Base-by-base conservation (phyloP, 1,284 basidiomycete species). In the Heterobasidion occidentale region DNA sequence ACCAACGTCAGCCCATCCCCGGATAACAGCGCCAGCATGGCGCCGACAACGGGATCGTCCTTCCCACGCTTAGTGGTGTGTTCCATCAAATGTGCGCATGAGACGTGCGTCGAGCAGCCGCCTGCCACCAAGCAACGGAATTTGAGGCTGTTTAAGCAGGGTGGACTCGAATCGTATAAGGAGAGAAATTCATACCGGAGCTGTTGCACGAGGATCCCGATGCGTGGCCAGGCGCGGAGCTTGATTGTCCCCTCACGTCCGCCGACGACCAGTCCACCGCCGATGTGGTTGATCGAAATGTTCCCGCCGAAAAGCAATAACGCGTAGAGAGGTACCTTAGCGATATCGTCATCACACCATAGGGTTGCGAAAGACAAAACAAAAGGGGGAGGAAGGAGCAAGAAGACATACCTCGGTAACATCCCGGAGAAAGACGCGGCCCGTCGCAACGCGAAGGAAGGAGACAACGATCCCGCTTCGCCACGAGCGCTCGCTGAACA, bases 151-250 rank as follows among this genome's bases (percentile, higher is more conserved):
- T 64, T n/a, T 20, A 20, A 52, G 9, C 54, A 47, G 58, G 33
- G 53, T 46, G 42, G 9, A 47, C 35, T 7, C 44, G 33, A 7
- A 54, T 11, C 19, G 1, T 42, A 12, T 17, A 33, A 49, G 20
- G 20, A 15, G 46, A 36, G 46, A 50, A 62, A 57, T 9, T 56
- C 51, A 50, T 63, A 87, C 86, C 94, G 77, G n/a, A 97, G 72
- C 64, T 94, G 92, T 61, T 94, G 94, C 45, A 92, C 90, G 34
- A 97, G 77, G 9, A 94, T 86, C 1, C 92, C 94, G 48, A 97
- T 96, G 7, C 94, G 79, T 15, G 93, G 90, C 78, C 85, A 90
- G 0, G 93, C 92, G 56, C 81, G 83, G 62, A 98, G 68, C 65
- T 81, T 86, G 60, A 97, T 75, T 62, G 67, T 66, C 34, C 68